Percentiles rank a stretch among this genome's conserved stretches.
phyloP scores from a whole-genome alignment of 768 basidiomycete species.

The Cystofilobasidium capitatum region DNA sequence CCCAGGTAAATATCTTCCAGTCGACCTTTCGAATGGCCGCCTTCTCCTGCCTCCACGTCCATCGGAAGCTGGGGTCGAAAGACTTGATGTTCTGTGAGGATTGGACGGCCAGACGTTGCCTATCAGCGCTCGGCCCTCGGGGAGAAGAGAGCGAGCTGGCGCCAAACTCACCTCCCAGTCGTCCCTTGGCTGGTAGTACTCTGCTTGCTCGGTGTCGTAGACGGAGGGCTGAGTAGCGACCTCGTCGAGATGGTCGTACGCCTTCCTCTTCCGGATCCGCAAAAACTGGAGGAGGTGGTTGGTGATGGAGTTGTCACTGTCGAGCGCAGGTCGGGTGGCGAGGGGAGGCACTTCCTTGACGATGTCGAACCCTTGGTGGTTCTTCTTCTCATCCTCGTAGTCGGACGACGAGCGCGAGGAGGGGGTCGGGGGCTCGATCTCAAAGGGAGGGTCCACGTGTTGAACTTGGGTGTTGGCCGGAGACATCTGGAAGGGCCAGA shows the following conservation, averaged over 20 bases:
- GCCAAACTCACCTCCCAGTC: neutral
- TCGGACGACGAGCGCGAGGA: neutral
- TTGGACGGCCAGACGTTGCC: neutral
- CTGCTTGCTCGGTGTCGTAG: slow-evolving; percentile 33
- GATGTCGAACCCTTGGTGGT: neutral
- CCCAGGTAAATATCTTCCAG: slow-evolving; percentile 48
- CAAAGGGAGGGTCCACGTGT: too few species aligned
- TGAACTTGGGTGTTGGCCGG: too few species aligned
- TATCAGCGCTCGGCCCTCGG: neutral
- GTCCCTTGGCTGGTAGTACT: slow-evolving; percentile 25
- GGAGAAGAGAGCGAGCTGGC: neutral
- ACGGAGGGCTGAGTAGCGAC: slow-evolving; percentile 35
- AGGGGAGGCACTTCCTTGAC: slow-evolving; percentile 5
- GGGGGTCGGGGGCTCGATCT: neutral
- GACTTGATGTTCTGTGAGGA: slow-evolving; percentile 50
- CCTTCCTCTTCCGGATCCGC: neutral
- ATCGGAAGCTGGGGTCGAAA: slow-evolving; percentile 57
- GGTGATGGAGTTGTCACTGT: neutral
- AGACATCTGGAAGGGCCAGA: too few species aligned
- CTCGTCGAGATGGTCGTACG: slow-evolving; percentile 3
- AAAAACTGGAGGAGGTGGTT: neutral
- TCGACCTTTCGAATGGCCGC: slow-evolving; percentile 52
- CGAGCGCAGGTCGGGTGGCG: neutral
- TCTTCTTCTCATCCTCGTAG: neutral
- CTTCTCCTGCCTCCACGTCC: slow-evolving; percentile 63